Evolutionary conservation across 2,329 filamentous ascomycete species (phyloP), one percentile per base, ranked within the genome.

Genomic region (Trichoderma hamatum): DNA sequence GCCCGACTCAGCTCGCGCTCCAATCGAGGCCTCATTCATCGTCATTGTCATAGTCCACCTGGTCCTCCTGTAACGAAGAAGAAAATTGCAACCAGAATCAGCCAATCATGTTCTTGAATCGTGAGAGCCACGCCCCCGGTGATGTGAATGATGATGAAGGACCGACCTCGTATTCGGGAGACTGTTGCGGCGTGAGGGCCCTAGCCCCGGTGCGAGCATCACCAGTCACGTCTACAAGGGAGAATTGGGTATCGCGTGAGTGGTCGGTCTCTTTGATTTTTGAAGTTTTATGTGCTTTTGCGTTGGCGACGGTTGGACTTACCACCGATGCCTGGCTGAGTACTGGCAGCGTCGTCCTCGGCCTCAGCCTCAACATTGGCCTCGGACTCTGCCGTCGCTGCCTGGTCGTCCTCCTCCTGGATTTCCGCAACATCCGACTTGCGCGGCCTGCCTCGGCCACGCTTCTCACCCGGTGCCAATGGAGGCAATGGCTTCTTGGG

Each of bases 361-460:
- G 61, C 67, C 24, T 70, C 68, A 60, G 56, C 69, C 32, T 67
- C 72, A 39, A 71, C 74, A 4, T 73, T 73, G 28, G 67, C 71
- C 51, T 69, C 74, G 1, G 63, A 58, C 63, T 58, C 63, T 49
- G 63, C 52, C 28, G 34, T 28, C 21, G 71, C 73, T 13, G 75
- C 73, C 24, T 70, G 65, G 36, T 72, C 71, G 26, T 54, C 70
- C 56, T 76, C 65, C 72, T 76, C 66, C 72, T 73, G 74, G 13
- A 72, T 71, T 51, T 70, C 71, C 54, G 49, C 66, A 30, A 60
- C 60, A 14, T 73, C 75, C 54, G 69, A 70, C 71, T 77, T 79
- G 71, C 74, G 75, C 60, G 79, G 78, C 39, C 76, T 71, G 28
- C 77, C 77, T 34, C 79, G 78, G 24, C 72, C 73, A 55, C 59